Base-by-base conservation (phyloP, 331 rosid genomes). In the Malus hybrid region DNA sequence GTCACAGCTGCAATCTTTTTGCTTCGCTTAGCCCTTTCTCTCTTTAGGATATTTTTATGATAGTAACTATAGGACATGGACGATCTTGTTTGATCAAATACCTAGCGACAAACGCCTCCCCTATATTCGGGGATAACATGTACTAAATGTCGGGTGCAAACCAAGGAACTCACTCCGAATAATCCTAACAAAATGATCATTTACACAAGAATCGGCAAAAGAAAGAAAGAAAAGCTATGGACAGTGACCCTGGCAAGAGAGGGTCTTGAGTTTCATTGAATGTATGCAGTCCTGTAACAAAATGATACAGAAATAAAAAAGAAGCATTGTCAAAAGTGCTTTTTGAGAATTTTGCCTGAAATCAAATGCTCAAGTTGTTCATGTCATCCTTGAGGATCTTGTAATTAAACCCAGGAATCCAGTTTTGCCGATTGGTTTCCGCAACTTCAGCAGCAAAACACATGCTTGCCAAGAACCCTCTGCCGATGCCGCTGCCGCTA, bases 301-400 rank as follows among this genome's bases (percentile, higher is more conserved):
- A 53, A 19, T 10, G 63, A 46, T 29, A 52, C 11, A 70, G 46
- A 19, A 53, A 53, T 18, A 29, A 11, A n/a, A 70, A 20, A 4
- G 56, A 10, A n/a, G 13, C n/a, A 63, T 28, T 55, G 60, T 55
- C 24, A 55, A n/a, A 12, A 58, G 28, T 39, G 57, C 34, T 61
- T 13, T 61, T 61, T 56, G 34, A 61, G 66, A 28, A 61, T 20
- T 3, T 3, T 6, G 12, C 11, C 24, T 46, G 63, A 65, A 84
- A 77, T 56, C 84, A 87, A 84, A 80, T 56, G 26, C 81, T 79
- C 44, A 84, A 76, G 84, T 56, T 75, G 74, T 82, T 75, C 77
- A 87, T 70, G 63, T 93, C 91, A 34, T 81, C 82, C 63, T 78
- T 75, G 74, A 93, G 96, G 81, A 84, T 81, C 75, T 77, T 89